phyloP scores from a whole-genome alignment of 2,329 filamentous ascomycete genomes.

The Phaeoacremonium minimum region DNA sequence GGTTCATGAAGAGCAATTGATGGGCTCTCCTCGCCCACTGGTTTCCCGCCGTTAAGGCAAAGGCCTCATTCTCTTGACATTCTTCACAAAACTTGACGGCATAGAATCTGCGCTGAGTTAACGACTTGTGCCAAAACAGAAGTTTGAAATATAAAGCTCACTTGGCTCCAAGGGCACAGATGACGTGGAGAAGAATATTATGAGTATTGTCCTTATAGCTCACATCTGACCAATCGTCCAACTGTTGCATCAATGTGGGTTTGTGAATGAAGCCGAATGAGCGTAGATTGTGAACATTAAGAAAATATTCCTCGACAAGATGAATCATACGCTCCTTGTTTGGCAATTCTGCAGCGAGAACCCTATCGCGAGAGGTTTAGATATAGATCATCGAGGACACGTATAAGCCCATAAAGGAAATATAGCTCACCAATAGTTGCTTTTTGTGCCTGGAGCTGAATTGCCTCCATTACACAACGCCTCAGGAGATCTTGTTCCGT shows the following conservation, averaged over 20 bases:
- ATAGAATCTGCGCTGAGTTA: too few species aligned
- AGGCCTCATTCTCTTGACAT: neutral
- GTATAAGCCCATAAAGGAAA: neutral
- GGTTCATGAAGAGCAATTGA: conserved; percentile 4
- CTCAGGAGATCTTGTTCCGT: too few species aligned
- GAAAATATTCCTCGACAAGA: conserved; percentile 15
- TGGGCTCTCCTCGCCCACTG: conserved; percentile 11
- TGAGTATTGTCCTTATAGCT: conserved; percentile 3
- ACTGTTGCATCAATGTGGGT: conserved; percentile 12
- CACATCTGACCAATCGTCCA: conserved; percentile 4
- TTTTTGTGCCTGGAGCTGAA: neutral
- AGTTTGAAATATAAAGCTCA: too few species aligned
- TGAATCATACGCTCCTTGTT: neutral
- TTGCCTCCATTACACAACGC: neutral
- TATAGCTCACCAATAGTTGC: neutral
- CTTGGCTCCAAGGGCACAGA: conserved; percentile 13
- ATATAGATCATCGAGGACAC: neutral
- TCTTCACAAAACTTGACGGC: conserved; percentile 3
- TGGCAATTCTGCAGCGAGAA: neutral
- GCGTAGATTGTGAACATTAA: conserved; percentile 13
- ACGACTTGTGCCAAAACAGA: too few species aligned
- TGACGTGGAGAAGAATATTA: conserved; percentile 6
- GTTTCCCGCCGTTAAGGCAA: conserved; percentile 6
- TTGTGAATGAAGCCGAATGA: conserved; percentile 17
- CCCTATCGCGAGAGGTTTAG: conserved; percentile 1